These are phyloP conservation scores for Deuterostichococcus epilithicus DNA, from an alignment of 139 green algal species.

Conservation along the genomic window DNA sequence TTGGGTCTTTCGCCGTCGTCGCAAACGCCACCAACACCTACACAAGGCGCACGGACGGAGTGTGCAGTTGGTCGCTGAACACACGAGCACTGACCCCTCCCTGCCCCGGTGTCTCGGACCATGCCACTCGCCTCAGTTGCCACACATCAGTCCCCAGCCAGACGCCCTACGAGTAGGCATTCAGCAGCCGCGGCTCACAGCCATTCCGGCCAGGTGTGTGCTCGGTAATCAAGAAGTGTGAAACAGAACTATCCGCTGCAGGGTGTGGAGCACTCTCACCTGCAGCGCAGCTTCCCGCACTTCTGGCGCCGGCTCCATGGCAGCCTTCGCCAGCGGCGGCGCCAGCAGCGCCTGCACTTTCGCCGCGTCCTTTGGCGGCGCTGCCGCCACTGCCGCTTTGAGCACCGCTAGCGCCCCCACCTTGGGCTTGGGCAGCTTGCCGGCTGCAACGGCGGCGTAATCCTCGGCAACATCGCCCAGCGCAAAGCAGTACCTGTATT, in stretches of 20 bases:
- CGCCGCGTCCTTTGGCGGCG: constrained; percentile 13
- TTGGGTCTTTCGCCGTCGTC: neutral
- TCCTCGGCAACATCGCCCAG: constrained; percentile 71
- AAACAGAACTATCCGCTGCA: neutral
- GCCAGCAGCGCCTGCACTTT: constrained; percentile 42
- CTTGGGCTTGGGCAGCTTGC: constrained; percentile 82
- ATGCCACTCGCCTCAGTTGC: no score
- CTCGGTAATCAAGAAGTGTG: neutral
- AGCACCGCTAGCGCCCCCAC: constrained; percentile 66
- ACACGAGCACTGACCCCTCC: no score
- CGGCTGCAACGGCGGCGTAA: constrained; percentile 47
- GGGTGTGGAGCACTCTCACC: neutral
- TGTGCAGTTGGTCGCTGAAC: no score
- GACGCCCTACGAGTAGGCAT: no score
- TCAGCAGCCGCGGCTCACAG: no score
- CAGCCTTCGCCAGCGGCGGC: constrained; percentile 57
- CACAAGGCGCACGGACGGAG: neutral
- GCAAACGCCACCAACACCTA: constrained; percentile 64
- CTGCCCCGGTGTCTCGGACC: no score
- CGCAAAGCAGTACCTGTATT: constrained; percentile 57
- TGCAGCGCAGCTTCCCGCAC: constrained; percentile 65
- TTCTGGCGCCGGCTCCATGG: constrained; percentile 59
- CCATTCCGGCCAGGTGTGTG: no score
- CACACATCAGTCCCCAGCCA: no score
- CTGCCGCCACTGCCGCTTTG: neutral